phyloP scores from a whole-genome alignment of 345 rosid genomes.

The Eucalyptus curtisii region DNA sequence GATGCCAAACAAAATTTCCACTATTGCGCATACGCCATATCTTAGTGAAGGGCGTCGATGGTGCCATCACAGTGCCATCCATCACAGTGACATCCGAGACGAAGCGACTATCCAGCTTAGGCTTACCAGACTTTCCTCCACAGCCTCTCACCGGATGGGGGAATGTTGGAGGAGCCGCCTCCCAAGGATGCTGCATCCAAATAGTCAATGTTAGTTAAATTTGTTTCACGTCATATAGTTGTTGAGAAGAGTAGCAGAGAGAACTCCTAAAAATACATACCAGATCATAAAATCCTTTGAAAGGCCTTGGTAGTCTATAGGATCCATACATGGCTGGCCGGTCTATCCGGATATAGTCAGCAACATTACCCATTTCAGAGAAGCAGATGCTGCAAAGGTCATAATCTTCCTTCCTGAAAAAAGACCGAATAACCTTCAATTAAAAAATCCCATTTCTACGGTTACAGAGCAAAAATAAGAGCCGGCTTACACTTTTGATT shows the following conservation, averaged over 20 bases:
- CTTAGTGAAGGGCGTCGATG: slow-evolving; percentile 70
- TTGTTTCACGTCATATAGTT: background rate
- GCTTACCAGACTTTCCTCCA: slow-evolving; percentile 15
- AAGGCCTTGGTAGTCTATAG: slow-evolving; percentile 7
- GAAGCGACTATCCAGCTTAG: slow-evolving; percentile 74
- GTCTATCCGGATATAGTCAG: slow-evolving; percentile 62
- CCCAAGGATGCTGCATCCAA: slow-evolving; percentile 10
- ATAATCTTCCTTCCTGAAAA: slow-evolving; percentile 61
- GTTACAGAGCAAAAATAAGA: background rate
- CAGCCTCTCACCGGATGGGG: slow-evolving; percentile 3
- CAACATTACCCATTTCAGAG: slow-evolving; percentile 47
- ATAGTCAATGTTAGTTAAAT: background rate
- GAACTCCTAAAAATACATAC: slow-evolving; percentile 16
- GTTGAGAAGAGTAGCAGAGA: background rate
- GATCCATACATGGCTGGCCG: slow-evolving; percentile 29
- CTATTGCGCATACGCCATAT: slow-evolving; percentile 87
- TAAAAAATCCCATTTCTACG: background rate
- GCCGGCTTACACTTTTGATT: slow-evolving; percentile 79
- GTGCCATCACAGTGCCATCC: slow-evolving; percentile 80
- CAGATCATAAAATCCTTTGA: slow-evolving; percentile 15
- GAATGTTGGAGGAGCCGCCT: background rate
- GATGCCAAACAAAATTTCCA: slow-evolving; percentile 62
- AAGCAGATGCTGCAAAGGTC: slow-evolving; percentile 94
- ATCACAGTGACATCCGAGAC: slow-evolving; percentile 67
- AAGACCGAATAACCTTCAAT: background rate